Base-by-base conservation (phyloP, 495 filamentous ascomycete genomes). In the Lichina pygmaea region DNA sequence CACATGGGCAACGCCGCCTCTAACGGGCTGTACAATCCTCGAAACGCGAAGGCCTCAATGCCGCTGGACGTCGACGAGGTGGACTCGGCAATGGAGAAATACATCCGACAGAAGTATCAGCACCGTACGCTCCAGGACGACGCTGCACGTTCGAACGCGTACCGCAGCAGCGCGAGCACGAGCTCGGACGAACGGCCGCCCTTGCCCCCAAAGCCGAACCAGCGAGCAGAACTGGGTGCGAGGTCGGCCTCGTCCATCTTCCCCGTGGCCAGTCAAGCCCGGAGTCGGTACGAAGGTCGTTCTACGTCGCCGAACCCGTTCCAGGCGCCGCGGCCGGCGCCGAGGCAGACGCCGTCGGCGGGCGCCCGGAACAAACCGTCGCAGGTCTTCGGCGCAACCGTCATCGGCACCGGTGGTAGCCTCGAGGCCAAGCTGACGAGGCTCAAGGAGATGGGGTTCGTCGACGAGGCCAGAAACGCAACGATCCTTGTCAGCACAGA, bases 31-130 rank as follows among this genome's bases (percentile, higher is more conserved):
- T 93, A 77, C 62, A 97, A 97, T 54, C 80, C 91, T 17, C 68
- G 77, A 47, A 79, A 81, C 56, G 69, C 74, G 48, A 80, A 76
- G 50, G 77, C 86, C 3, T 67, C 81, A 6, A 71, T 92, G 15
- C 86, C 91, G 0, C 66, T 89, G 48, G 89, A 92, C 57, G 70
- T 73, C 37, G 91, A 97, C 60, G 84, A 94, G 61, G 74, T 80
- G 43, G 91, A 95, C 53, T 72, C 80, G 12, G 80, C 76, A 36
- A 82, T 97, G 77, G 89, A 97, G 61, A 73, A 78, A 42, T 94
- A 81, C 56, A 93, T 97, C 52, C 70, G 86, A 41, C 74, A 85
- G 50, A 97, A 97, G 62, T 97, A 97, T 57, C 72, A 91, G 57
- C 65, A 76, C 47, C 66, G 51, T 63, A 50, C 60, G 54, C 34